These are phyloP conservation scores for Yarrowia osloensis DNA, from an alignment of 805 yeast species.

Conservation along the genomic window DNA sequence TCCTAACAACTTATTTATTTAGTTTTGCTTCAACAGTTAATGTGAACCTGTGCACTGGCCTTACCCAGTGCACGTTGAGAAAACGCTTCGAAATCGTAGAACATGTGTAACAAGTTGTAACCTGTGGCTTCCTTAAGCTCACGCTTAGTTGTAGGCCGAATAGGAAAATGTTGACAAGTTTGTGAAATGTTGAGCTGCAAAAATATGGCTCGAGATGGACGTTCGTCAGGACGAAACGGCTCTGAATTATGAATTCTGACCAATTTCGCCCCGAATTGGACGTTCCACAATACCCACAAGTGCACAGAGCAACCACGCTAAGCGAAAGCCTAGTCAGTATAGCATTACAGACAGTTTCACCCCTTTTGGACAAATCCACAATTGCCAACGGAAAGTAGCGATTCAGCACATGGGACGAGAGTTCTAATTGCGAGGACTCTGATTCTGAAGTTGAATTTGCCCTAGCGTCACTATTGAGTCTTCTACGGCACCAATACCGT, in stretches of 20 bases:
- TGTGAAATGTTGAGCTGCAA: background rate
- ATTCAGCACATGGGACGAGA: too few species aligned
- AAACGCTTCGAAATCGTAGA: background rate
- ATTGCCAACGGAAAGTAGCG: too few species aligned
- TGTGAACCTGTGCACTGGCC: conserved; percentile 17
- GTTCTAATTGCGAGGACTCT: background rate
- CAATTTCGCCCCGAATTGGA: too few species aligned
- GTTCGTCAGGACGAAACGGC: too few species aligned
- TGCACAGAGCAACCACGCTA: background rate
- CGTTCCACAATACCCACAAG: background rate
- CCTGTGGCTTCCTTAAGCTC: background rate
- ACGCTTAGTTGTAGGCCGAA: too few species aligned
- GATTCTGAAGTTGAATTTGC: background rate
- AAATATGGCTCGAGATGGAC: background rate
- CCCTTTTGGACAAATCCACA: background rate
- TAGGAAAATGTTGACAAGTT: background rate
- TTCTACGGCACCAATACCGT: too few species aligned
- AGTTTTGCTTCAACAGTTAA: conserved; percentile 30
- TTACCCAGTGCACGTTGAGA: background rate
- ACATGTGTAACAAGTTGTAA: background rate
- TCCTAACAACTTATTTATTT: conserved; percentile 29
- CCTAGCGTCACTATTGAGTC: too few species aligned
- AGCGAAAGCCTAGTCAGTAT: background rate
- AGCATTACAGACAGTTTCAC: background rate
- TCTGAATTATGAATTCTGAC: too few species aligned